phyloP scores from a whole-genome alignment of 345 rosid genomes.

The Eucalyptus pauciflora region DNA sequence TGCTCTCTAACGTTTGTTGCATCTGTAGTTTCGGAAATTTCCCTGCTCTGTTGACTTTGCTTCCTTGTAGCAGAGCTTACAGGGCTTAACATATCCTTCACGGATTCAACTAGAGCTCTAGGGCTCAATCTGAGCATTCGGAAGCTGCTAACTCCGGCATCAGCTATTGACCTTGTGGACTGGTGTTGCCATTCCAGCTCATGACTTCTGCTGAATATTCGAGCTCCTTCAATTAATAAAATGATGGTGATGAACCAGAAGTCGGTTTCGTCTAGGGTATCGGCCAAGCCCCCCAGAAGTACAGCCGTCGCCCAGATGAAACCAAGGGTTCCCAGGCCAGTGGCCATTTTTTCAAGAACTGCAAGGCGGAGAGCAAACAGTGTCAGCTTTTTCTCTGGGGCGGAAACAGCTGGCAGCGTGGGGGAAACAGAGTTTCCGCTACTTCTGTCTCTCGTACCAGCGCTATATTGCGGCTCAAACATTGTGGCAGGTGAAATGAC shows the following conservation, averaged over 20 bases:
- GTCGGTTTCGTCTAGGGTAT: background rate
- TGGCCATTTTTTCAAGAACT: background rate
- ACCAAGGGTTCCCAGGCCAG: background rate
- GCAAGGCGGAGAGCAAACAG: background rate
- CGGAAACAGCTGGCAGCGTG: background rate
- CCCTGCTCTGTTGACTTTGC: background rate
- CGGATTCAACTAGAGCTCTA: constrained; percentile 1
- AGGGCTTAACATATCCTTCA: constrained; percentile 6
- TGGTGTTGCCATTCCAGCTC: background rate
- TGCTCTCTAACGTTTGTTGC: background rate
- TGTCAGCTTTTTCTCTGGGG: background rate
- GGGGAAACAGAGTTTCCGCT: background rate
- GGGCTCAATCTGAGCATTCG: constrained; percentile 38
- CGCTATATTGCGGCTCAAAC: background rate
- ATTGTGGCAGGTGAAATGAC: background rate
- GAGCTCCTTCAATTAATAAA: background rate
- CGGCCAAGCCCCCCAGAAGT: background rate
- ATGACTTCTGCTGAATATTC: background rate
- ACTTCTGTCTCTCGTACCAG: background rate
- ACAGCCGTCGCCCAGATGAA: background rate
- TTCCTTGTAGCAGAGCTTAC: constrained; percentile 1
- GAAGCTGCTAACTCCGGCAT: constrained; percentile 28
- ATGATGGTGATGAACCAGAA: background rate
- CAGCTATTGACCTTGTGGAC: background rate
- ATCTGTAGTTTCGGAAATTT: constrained; percentile 1